A percentile compares a stretch with the other conserved stretches of the same genome.
Conservation (phyloP, 2,329 filamentous ascomycete species). For the Penicillium sp. region DNA sequence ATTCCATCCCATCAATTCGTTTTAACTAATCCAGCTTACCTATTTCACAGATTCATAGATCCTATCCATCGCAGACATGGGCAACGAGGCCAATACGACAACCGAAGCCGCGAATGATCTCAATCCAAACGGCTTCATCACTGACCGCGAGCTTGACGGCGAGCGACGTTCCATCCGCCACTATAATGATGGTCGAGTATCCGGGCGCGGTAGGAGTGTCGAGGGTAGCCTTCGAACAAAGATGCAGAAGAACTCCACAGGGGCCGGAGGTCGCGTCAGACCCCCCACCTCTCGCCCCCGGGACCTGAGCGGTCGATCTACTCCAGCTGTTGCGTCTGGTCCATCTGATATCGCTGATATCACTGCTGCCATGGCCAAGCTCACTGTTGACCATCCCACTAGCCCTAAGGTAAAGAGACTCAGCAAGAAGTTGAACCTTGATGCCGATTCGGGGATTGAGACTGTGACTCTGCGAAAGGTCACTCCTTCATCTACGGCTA, state of each 20-base stretch:
- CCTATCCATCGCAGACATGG: background rate
- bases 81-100: background rate
- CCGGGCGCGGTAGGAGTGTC: background rate
- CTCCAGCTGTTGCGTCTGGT: background rate
- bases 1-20: background rate
- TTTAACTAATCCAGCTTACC: background rate
- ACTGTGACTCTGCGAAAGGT: background rate
- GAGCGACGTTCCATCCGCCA: conserved; percentile 6
- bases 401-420: background rate
- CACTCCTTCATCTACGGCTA: background rate
- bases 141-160: conserved; percentile 1
- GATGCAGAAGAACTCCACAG: background rate
- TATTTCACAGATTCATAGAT: background rate
- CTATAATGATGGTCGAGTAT: conserved; percentile 7
- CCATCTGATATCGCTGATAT: background rate
- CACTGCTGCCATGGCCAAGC: background rate
- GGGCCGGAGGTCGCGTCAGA: background rate
- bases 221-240: background rate
- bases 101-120: background rate
- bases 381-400: background rate
- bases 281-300: background rate
- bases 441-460: background rate
- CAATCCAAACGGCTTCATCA: conserved; percentile 5
- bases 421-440: background rate
- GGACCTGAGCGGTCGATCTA: background rate